These are phyloP conservation scores for Mucor racemosus DNA, from an alignment of 371 early-diverging fungal species.

Conservation along the genomic window DNA sequence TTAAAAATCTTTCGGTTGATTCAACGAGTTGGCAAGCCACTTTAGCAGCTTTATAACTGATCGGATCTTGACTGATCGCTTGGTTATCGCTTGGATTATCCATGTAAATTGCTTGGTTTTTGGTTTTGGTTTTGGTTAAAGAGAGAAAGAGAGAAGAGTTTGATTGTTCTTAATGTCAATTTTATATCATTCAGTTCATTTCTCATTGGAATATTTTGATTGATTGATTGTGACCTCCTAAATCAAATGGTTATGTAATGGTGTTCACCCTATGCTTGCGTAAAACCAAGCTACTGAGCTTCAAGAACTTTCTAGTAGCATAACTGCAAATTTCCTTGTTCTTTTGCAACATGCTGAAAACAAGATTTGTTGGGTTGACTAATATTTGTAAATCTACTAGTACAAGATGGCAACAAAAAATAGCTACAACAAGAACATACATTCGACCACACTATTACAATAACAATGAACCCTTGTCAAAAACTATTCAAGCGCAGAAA, in stretches of 20 bases:
- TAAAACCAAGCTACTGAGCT: too few relatives aligned
- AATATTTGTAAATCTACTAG: not conserved
- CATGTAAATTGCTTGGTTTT: not conserved
- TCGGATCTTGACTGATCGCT: not conserved
- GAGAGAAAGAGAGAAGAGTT: not conserved
- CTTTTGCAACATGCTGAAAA: not conserved
- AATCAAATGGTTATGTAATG: not conserved
- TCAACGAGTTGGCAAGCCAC: not conserved
- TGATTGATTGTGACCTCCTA: not conserved
- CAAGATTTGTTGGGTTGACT: not conserved
- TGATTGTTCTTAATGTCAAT: not conserved
- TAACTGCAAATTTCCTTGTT: not conserved
- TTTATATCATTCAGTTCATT: not conserved
- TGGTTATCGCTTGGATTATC: not conserved
- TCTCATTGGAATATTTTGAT: not conserved
- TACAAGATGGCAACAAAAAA: conserved; percentile 1
- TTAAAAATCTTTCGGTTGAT: not conserved
- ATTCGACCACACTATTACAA: conserved; percentile 45
- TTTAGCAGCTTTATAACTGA: conserved; percentile 2
- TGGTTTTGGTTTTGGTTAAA: not conserved
- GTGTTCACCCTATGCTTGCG: not conserved
- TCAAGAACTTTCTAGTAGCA: too few relatives aligned
- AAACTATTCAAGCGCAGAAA: conserved; percentile 25
- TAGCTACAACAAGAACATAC: conserved; percentile 3
- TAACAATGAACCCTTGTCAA: conserved; percentile 21